Evolutionary conservation across 495 filamentous ascomycete genomes (phyloP), one percentile per base, ranked within the genome.

Genomic region (Podospora conica): DNA sequence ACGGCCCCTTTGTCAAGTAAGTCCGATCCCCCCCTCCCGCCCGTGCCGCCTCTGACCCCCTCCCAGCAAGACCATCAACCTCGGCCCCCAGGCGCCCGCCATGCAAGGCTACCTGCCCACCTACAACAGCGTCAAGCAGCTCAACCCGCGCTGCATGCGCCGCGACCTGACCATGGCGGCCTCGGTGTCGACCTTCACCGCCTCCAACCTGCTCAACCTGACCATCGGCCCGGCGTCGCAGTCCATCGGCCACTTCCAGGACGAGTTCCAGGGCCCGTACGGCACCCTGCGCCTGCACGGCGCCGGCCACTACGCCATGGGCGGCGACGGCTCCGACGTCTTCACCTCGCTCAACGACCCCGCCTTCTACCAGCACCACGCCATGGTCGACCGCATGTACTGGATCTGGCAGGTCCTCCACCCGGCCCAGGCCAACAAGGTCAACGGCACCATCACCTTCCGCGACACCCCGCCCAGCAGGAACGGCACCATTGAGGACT

Each of bases 361-460:
- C 10, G 81, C 77, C 10, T 91, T 91, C 74, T 91, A 77, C 70
- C 79, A 86, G n/a, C 88, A 90, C 73, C 88, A 90, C 71, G 81
- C 78, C 28, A 82, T 83, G 82, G 77, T 90, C 55, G 88, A 90
- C 72, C 84, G 85, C 20, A 33, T 85, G 3, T 91, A 82, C 79
- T 87, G 85, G 82, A 84, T 85, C 10, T 91, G 89, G 88, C 87
- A 91, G 76, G 58, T 62, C 1, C 40, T 62, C 9, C 81, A 78
- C 53, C 69, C 81, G 64, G 79, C 87, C 64, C 63, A 75, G 23
- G 64, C 67, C 58, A 73, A 75, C 15, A 75, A 84, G 56, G 56
- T 65, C 20, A 60, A 60, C 31, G 64, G 64, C 4, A 65, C 64
- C 23, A 58, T 60, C n/a, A 65, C 57, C 9, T 60, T 65, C 33